Evolutionary conservation across 305 asterid genomes (phyloP), one percentile per base, ranked within the genome.

Genomic region (Plantago coronopus): DNA sequence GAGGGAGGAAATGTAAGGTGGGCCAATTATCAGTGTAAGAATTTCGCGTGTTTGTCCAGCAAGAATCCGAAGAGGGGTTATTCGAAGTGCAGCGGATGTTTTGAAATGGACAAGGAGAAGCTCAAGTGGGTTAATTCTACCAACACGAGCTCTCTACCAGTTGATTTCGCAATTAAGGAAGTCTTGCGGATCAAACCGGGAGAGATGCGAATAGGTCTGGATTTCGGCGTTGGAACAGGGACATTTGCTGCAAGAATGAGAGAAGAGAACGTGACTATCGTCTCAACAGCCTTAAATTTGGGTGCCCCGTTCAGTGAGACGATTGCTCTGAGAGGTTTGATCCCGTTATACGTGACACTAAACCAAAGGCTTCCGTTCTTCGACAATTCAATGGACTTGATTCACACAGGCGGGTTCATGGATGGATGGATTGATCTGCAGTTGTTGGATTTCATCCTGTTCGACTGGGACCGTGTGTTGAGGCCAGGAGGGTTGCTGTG

Each of bases 401-500:
- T 91, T 40, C 98, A 91, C 81, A 79, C 96, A 1, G 43, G 77
- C 5, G 93, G 98, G 22, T 80, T 91, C 62, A 72, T 91, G 90
- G 98, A 91, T 25, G 98, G 96, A 17, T 83, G 93, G 96, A 84
- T 86, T 14, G 95, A 91, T 74, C 57, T 88, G 64, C 90, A 76
- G 75, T 57, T 86, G 63, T 64, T 91, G 63, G 96, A 88, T 71
- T 91, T 79, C 61, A 84, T 91, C 57, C 69, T 91, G 55, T 91
- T 88, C 27, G 96, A 91, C 15, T 91, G 96, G 98, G 98, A 91
- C 59, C 82, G 95, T 0, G 73, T 88, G 15, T 63, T 88, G 64
- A 84, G 98, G 84, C 96, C 93, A 0, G 96, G 98, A 2, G 98
- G 96, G 0, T 67, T 91, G 78, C 49, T 86, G 67, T 86, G 96